Percentiles rank a stretch among this genome's conserved stretches.
Evolutionary conservation across 805 yeast species (phyloP).

Genomic region (Tetrapisispora namnaoensis): DNA sequence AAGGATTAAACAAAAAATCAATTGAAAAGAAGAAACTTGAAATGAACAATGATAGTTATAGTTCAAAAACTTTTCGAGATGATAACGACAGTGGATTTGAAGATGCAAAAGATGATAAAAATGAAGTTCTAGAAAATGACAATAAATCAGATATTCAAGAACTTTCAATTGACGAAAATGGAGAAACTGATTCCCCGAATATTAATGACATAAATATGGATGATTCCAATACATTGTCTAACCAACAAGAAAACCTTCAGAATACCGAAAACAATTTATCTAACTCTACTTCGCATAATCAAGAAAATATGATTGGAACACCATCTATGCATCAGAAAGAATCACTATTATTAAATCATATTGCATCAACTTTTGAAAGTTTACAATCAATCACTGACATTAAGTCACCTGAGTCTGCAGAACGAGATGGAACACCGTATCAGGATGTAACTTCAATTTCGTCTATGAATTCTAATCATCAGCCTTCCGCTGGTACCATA

Average conservation of each 20-base stretch:
- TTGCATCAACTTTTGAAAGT: constrained; percentile 1
- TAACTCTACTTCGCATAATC: not conserved
- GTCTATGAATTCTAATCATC: not conserved
- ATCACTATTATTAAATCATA: not conserved
- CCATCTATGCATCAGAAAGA: not conserved
- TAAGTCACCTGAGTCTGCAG: constrained; percentile 2
- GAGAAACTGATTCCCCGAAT: not conserved
- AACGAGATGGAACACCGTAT: not conserved
- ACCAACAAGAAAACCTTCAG: not conserved
- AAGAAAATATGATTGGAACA: not conserved
- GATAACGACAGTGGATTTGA: not conserved
- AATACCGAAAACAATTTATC: not conserved
- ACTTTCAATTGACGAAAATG: not conserved
- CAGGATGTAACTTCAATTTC: not conserved
- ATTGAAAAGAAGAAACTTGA: not conserved
- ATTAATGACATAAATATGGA: not conserved
- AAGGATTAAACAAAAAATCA: not conserved
- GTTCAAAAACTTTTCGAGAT: not conserved
- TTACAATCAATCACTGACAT: not conserved
- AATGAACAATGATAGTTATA: not conserved
- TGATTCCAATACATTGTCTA: not conserved
- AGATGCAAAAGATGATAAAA: not conserved
- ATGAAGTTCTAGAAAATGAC: too few relatives aligned
- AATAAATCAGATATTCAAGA: not conserved
- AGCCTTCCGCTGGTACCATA: not conserved